A percentile compares a stretch with the other conserved stretches of the same genome.
Evolutionary conservation across 1,284 basidiomycete genomes (phyloP).

Genomic region (Melanopsichium pennsylvanicum): DNA sequence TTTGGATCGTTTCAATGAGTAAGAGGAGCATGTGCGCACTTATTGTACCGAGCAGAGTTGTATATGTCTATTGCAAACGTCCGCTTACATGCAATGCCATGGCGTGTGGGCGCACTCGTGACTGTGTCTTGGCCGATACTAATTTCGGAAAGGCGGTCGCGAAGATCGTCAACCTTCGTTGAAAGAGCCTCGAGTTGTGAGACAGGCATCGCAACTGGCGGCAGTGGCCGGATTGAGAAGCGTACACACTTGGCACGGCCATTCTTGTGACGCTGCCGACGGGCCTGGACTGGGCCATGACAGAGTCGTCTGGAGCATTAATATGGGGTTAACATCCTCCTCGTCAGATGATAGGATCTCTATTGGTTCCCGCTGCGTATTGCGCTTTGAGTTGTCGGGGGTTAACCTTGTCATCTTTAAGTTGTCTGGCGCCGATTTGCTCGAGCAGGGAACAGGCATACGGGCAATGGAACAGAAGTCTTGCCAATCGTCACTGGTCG

Average conservation of each 20-base stretch:
- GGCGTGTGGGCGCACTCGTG: no score
- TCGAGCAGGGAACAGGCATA: constrained; percentile 1
- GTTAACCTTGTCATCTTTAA: neutral
- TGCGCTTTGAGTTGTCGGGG: neutral
- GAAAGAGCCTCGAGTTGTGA: constrained; percentile 20
- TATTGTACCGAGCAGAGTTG: no score
- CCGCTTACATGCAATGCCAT: no score
- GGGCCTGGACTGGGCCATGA: neutral
- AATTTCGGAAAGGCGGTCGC: no score
- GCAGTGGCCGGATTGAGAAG: constrained; percentile 19
- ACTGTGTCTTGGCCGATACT: no score
- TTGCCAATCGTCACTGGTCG: constrained; percentile 37
- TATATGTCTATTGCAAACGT: no score
- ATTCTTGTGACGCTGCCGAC: neutral
- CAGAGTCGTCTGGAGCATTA: neutral
- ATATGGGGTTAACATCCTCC: neutral
- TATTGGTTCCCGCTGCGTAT: constrained; percentile 12
- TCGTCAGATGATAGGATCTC: constrained; percentile 32
- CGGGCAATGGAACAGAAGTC: constrained; percentile 28
- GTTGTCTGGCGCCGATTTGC: no score
- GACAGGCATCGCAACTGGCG: constrained; percentile 27
- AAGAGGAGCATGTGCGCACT: neutral
- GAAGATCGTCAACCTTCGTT: constrained; percentile 16
- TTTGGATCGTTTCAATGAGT: constrained; percentile 30
- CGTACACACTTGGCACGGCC: constrained; percentile 39